phyloP scores from a whole-genome alignment of 2,329 filamentous ascomycete genomes.

The Cercospora sp. region DNA sequence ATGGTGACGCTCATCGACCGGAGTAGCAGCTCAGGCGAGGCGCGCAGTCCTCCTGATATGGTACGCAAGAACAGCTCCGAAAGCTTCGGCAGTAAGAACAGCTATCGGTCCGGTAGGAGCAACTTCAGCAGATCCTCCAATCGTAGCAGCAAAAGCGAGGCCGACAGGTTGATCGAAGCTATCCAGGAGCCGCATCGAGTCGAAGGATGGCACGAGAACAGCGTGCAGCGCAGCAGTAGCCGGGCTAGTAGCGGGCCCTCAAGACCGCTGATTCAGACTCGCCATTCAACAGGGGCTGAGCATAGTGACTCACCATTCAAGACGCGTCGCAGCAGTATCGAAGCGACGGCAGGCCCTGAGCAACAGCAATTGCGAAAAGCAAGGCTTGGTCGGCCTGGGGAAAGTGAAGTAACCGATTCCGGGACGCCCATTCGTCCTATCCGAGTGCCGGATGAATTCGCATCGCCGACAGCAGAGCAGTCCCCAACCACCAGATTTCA shows the following conservation, averaged over 20 bases:
- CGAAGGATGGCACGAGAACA: constrained; percentile 32
- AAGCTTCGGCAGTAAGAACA: constrained; percentile 54
- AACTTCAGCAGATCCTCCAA: constrained; percentile 33
- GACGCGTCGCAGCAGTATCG: constrained; percentile 27
- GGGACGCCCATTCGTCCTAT: constrained; percentile 48
- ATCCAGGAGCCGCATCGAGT: constrained; percentile 60
- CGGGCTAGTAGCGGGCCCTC: constrained; percentile 20
- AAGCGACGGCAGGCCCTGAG: constrained; percentile 18
- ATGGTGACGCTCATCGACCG: constrained; percentile 65
- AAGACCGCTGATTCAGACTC: constrained; percentile 31
- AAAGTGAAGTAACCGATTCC: constrained; percentile 43
- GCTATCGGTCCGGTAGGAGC: constrained; percentile 43
- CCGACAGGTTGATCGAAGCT: constrained; percentile 70
- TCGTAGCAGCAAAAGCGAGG: constrained; percentile 58
- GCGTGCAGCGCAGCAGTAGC: constrained; percentile 22
- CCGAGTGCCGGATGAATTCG: constrained; percentile 48
- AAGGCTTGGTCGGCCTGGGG: constrained; percentile 48
- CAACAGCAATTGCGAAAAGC: constrained; percentile 41
- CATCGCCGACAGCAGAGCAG: constrained; percentile 16
- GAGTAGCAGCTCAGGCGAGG: constrained; percentile 34
- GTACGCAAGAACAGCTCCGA: constrained; percentile 43
- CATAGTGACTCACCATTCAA: constrained; percentile 17
- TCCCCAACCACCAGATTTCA: not conserved
- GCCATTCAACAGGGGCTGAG: constrained; percentile 24
- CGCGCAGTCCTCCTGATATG: constrained; percentile 18